Percentiles rank a stretch among this genome's conserved stretches.
These are phyloP conservation scores for Suillus tomentosus DNA, from an alignment of 768 basidiomycete species.

Conservation along the genomic window DNA sequence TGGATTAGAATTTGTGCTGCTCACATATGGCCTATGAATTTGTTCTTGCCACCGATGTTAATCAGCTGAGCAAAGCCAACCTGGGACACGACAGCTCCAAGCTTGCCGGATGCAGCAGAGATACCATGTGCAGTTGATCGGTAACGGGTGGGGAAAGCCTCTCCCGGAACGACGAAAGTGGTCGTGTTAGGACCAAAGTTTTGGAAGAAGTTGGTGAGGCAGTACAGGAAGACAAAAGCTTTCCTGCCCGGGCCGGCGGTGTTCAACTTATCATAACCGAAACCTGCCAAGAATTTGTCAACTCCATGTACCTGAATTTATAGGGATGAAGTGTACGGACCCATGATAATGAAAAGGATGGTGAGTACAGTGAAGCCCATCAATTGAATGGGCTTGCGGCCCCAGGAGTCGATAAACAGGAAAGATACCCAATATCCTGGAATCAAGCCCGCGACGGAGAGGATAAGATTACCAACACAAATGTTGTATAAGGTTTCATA, in stretches of 20 bases:
- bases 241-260: slow-evolving; percentile 42
- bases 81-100: slow-evolving; percentile 81
- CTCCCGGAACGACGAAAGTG: slow-evolving; percentile 81
- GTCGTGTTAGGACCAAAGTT: slow-evolving; percentile 86
- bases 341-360: slow-evolving; percentile 67
- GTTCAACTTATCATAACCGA: slow-evolving; percentile 61
- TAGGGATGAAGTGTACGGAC: slow-evolving; percentile 38
- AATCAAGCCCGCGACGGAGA: slow-evolving; percentile 76
- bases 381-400: slow-evolving; percentile 80
- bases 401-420: slow-evolving; percentile 74
- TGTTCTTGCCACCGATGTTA: slow-evolving; percentile 66
- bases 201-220: slow-evolving; percentile 86
- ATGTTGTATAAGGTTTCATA: slow-evolving; percentile 65
- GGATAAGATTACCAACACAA: slow-evolving; percentile 73
- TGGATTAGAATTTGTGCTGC: slow-evolving; percentile 26
- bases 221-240: slow-evolving; percentile 82
- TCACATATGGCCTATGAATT: slow-evolving; percentile 70
- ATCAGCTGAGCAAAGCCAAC: slow-evolving; percentile 71
- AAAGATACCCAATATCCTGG: slow-evolving; percentile 69
- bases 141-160: slow-evolving; percentile 87
- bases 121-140: slow-evolving; percentile 86
- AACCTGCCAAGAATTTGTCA: slow-evolving; percentile 45
- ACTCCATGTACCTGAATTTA: neutral
- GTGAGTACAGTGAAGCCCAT: slow-evolving; percentile 76
- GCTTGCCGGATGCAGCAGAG: slow-evolving; percentile 79